Conservation (phyloP, 768 basidiomycete genomes). For the Termitomyces sp. region DNA sequence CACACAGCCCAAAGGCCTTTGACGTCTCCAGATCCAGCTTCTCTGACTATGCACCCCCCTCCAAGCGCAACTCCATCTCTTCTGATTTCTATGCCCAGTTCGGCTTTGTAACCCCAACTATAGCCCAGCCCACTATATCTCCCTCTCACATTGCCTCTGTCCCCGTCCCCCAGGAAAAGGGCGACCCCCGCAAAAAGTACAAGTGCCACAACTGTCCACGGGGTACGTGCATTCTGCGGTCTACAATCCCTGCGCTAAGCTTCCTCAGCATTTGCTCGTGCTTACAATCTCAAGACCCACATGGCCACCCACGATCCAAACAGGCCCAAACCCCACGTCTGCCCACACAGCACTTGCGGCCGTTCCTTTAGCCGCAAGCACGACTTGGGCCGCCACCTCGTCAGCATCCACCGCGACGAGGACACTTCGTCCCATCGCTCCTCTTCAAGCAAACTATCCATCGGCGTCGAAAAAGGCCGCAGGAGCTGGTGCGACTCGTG, state of each 20-base stretch:
- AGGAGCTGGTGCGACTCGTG: conserved; percentile 72
- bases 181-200: conserved; percentile 74
- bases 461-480: conserved; percentile 61
- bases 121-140: conserved; percentile 44
- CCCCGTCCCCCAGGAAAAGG: conserved; percentile 36
- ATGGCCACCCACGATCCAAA: conserved; percentile 93
- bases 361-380: conserved; percentile 94
- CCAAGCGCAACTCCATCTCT: conserved; percentile 31
- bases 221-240: conserved; percentile 36
- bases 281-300: conserved; percentile 94
- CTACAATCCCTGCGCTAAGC: conserved; percentile 6
- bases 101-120: conserved; percentile 30
- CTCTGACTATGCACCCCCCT: conserved; percentile 59
- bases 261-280: conserved; percentile 76
- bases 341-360: conserved; percentile 79
- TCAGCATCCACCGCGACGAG: conserved; percentile 79
- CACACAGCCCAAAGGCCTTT: conserved; percentile 39
- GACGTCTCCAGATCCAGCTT: conserved; percentile 45
- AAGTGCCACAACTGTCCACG: conserved; percentile 71
- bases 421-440: conserved; percentile 38
- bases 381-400: conserved; percentile 85
- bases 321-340: conserved; percentile 83
- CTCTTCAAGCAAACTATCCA: conserved; percentile 37
- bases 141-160: conserved; percentile 52
- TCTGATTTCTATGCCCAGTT: conserved; percentile 44